A percentile compares a stretch with the other conserved stretches of the same genome.
These are phyloP conservation scores for Cadophora gregata DNA, from an alignment of 2,329 filamentous ascomycete species.

Conservation along the genomic window DNA sequence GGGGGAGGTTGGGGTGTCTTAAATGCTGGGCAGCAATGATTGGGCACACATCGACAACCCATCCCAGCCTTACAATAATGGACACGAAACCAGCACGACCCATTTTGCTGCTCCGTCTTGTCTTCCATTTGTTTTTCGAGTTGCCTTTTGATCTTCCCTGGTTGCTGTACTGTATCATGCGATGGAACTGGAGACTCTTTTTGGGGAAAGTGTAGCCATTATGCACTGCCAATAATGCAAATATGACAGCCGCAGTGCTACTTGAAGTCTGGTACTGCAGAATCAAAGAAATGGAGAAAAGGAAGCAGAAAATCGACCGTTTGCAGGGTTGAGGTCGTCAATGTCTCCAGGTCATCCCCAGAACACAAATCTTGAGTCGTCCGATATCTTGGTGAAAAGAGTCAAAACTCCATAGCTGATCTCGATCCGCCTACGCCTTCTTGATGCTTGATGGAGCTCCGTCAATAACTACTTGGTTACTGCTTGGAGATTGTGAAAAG, in stretches of 20 bases:
- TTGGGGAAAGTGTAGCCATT: neutral
- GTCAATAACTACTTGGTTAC: conserved; percentile 1
- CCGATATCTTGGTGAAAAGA: neutral
- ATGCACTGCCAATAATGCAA: neutral
- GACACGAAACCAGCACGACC: neutral
- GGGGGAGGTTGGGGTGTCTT: conserved; percentile 1
- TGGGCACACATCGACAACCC: conserved; percentile 1
- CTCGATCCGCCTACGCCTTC: neutral
- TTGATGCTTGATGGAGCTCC: neutral
- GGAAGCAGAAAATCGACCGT: neutral
- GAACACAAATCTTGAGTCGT: neutral
- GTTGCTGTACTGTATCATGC: too few relatives aligned
- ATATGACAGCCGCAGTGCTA: neutral
- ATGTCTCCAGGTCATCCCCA: conserved; percentile 8
- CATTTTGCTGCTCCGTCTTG: too few relatives aligned
- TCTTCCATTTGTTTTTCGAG: too few relatives aligned
- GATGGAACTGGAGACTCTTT: too few relatives aligned
- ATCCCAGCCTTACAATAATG: conserved; percentile 17
- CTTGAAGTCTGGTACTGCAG: too few relatives aligned
- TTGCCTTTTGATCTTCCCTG: too few relatives aligned
- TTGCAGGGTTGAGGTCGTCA: conserved; percentile 2
- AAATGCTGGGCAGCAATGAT: conserved; percentile 18
- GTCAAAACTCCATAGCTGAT: neutral
- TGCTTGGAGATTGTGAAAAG: neutral
- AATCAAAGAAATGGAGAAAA: too few relatives aligned